Evolutionary conservation across 768 basidiomycete species (phyloP).

Genomic region (Hygrophorus russula): DNA sequence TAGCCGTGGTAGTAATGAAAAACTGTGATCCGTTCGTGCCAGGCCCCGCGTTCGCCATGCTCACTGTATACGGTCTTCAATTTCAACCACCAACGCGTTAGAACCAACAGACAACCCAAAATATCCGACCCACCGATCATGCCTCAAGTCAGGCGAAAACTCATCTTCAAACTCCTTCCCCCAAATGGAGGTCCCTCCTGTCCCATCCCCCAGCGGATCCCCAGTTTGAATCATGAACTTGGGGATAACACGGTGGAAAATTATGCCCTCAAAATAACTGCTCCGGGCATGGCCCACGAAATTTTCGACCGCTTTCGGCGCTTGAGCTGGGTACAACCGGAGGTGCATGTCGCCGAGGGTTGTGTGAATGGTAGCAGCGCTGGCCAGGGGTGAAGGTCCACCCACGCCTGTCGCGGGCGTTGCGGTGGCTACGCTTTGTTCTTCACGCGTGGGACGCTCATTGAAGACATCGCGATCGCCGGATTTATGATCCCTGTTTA

Average conservation of each 20-base stretch:
- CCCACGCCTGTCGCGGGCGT: slow-evolving; percentile 32
- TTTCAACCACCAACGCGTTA: slow-evolving; percentile 1
- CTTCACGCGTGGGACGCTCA: slow-evolving; percentile 92
- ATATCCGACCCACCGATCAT: slow-evolving; percentile 58
- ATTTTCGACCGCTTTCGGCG: slow-evolving; percentile 95
- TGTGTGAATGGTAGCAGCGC: slow-evolving; percentile 85
- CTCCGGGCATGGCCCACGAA: slow-evolving; percentile 88
- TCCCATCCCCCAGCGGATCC: slow-evolving; percentile 90
- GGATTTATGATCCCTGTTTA: slow-evolving; percentile 64
- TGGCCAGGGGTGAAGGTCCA: slow-evolving; percentile 64
- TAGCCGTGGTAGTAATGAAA: slow-evolving; percentile 93
- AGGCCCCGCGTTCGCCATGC: slow-evolving; percentile 91
- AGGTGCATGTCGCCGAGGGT: slow-evolving; percentile 90
- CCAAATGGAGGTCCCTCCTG: slow-evolving; percentile 88
- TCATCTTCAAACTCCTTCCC: slow-evolving; percentile 88
- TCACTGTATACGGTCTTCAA: slow-evolving; percentile 81
- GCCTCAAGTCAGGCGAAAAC: slow-evolving; percentile 78
- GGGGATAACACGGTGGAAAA: slow-evolving; percentile 96
- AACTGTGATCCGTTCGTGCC: slow-evolving; percentile 93
- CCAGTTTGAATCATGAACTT: slow-evolving; percentile 99
- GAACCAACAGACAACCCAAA: neutral
- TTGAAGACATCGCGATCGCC: slow-evolving; percentile 97
- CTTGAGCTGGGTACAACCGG: slow-evolving; percentile 80
- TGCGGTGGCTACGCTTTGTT: slow-evolving; percentile 75
- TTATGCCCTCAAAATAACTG: slow-evolving; percentile 84